Base-by-base conservation (phyloP, 2,329 filamentous ascomycete species). In the Claviceps sp. region DNA sequence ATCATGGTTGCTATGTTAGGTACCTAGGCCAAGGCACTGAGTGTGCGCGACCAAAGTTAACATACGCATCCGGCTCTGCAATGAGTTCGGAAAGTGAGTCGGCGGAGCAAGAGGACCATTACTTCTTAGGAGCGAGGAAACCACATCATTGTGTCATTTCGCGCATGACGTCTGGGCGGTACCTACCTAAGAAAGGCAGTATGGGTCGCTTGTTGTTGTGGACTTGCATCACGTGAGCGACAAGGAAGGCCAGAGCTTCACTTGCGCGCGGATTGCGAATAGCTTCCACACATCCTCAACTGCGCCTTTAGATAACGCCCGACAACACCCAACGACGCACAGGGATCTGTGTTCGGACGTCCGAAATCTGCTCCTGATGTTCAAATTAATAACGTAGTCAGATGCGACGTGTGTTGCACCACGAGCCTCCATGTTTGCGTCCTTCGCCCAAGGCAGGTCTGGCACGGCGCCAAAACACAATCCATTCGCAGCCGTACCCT, bases 361-460 rank as follows among this genome's bases (percentile, higher is more conserved):
- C 42, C 37, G 11, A 53, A 36, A 48, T 18, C 30, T 20, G 13
- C 56, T 59, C 60, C 56, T 58, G 60, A 70, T 70, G 67, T 60
- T 57, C 60, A 61, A 61, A 61, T 61, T 55, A 49, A 61, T 54
- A 56, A 52, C 55, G 53, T 58, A 59, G 65, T 62, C 69, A 67
- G 64, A 60, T 65, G 68, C 67, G 65, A 69, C 67, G 58, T 56
- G 55, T 54, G 66, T 68, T 68, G 68, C 67, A 67, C 66, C 66
- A 64, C 67, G 66, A 59, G 9, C 57, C 60, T 61, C 63, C 60
- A 70, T 70, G 67, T 65, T 66, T 62, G 65, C 67, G 54, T 57
- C 64, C 51, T 63, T 68, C 54, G 61, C 63, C 57, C 63, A 65
- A 58, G 60, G 65, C 59, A 63, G 65, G 63, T 59, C 62, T 57